Evolutionary conservation across 495 filamentous ascomycete genomes (phyloP).

Genomic region (Penicillium taxi): DNA sequence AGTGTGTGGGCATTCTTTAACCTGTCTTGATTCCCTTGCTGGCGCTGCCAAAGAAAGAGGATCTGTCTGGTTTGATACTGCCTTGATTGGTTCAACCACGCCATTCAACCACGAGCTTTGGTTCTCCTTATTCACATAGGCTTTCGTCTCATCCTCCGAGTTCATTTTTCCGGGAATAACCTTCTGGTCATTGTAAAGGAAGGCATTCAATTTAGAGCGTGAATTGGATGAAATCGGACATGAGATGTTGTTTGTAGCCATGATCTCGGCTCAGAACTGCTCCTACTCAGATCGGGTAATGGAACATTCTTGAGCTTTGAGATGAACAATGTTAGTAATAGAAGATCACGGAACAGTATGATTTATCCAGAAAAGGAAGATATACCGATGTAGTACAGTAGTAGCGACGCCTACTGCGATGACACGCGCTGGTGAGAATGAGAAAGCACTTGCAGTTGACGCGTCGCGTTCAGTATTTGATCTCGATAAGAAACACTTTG

Average conservation of each 20-base stretch:
- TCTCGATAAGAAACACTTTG: too few relatives aligned
- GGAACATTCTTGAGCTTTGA: constrained; percentile 19
- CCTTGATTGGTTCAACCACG: constrained; percentile 27
- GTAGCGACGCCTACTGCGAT: too few relatives aligned
- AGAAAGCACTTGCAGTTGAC: too few relatives aligned
- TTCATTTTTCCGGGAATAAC: constrained; percentile 25
- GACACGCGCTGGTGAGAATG: too few relatives aligned
- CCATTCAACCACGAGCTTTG: constrained; percentile 36
- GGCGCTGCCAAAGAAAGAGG: neutral
- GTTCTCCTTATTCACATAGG: constrained; percentile 32
- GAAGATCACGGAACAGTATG: too few relatives aligned
- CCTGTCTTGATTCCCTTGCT: constrained; percentile 23
- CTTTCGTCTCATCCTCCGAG: constrained; percentile 19
- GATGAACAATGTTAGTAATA: constrained; percentile 13
- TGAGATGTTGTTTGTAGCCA: constrained; percentile 21
- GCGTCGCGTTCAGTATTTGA: too few relatives aligned
- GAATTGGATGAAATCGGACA: constrained; percentile 45
- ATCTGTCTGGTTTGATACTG: constrained; percentile 14
- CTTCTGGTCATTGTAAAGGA: constrained; percentile 38
- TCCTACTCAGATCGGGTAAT: constrained; percentile 15
- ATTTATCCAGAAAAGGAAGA: too few relatives aligned
- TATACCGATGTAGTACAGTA: too few relatives aligned
- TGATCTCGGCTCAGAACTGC: constrained; percentile 12
- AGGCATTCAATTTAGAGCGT: constrained; percentile 51
- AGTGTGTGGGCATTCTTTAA: constrained; percentile 55